Conservation (phyloP, 169 alveolate genomes). For the Plasmodium cynomolgi region DNA sequence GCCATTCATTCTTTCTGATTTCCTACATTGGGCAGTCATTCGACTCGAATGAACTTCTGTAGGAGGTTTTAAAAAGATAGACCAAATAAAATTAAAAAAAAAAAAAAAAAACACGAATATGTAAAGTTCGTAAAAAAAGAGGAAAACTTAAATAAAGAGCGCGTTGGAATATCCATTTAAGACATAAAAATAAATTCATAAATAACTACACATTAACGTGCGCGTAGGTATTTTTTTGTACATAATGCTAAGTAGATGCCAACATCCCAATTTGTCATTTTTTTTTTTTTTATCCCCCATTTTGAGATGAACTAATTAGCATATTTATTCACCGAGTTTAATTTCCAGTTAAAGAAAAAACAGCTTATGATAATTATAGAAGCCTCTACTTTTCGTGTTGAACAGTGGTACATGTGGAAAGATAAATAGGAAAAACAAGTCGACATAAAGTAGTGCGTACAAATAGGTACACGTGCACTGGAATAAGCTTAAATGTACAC, state of each 20-base stretch:
- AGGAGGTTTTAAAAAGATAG: not conserved
- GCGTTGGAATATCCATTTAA: not conserved
- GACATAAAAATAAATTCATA: constrained; percentile 1
- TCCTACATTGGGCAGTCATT: not conserved
- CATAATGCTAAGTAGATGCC: not conserved
- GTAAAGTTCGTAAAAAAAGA: not conserved
- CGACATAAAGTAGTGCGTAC: not conserved
- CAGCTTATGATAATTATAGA: not conserved
- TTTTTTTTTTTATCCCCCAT: not conserved
- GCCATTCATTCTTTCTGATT: not conserved
- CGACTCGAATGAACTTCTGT: not conserved
- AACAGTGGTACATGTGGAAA: not conserved
- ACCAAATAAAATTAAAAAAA: constrained; percentile 6
- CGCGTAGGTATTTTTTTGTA: not conserved
- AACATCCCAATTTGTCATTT: not conserved
- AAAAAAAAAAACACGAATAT: not conserved
- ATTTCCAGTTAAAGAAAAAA: not conserved
- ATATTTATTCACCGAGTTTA: not conserved
- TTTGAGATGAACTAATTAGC: not conserved
- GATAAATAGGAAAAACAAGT: not conserved
- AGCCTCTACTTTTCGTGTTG: not conserved
- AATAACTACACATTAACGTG: not conserved
- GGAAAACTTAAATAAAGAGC: not conserved
- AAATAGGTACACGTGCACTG: not conserved
- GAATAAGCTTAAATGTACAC: not conserved